phyloP scores from a whole-genome alignment of 1,284 basidiomycete genomes.

The Rhodotorula sp. region DNA sequence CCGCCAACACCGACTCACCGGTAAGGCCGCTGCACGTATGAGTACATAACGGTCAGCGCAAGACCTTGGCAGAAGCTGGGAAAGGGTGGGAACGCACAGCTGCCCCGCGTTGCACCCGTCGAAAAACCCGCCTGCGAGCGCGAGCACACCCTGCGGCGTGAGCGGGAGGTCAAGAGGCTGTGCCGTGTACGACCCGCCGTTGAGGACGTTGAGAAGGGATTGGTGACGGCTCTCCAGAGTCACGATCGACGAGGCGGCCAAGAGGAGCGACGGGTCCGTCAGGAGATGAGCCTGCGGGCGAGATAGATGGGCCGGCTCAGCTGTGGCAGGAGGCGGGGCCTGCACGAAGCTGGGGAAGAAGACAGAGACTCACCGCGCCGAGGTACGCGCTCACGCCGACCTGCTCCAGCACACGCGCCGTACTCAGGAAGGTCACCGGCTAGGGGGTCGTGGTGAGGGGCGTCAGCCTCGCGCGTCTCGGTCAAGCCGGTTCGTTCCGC shows the following conservation, averaged over 20 bases:
- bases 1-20: slow-evolving; percentile 8
- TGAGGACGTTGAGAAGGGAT: slow-evolving; percentile 70
- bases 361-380: slow-evolving; percentile 54
- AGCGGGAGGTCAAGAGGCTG: slow-evolving; percentile 71
- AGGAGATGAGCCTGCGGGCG: slow-evolving; percentile 19
- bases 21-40: slow-evolving; percentile 54
- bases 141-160: slow-evolving; percentile 68
- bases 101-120: slow-evolving; percentile 61
- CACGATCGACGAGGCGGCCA: slow-evolving; percentile 72
- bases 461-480: too few relatives aligned
- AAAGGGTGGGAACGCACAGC: slow-evolving; percentile 53
- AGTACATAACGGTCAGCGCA: neutral
- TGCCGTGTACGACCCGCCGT: slow-evolving; percentile 64
- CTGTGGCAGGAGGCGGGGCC: neutral
- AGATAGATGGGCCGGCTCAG: neutral
- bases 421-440: slow-evolving; percentile 64
- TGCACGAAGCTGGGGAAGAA: slow-evolving; percentile 47
- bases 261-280: slow-evolving; percentile 63
- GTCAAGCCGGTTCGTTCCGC: too few relatives aligned
- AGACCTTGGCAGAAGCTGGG: too few relatives aligned
- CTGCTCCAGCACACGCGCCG: slow-evolving; percentile 76
- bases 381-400: slow-evolving; percentile 73
- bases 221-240: slow-evolving; percentile 70
- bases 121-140: slow-evolving; percentile 71
- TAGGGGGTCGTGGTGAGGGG: too few relatives aligned